Evolutionary conservation across 2,329 filamentous ascomycete species (phyloP), one percentile per base, ranked within the genome.

Genomic region (Calonectria naviculata): DNA sequence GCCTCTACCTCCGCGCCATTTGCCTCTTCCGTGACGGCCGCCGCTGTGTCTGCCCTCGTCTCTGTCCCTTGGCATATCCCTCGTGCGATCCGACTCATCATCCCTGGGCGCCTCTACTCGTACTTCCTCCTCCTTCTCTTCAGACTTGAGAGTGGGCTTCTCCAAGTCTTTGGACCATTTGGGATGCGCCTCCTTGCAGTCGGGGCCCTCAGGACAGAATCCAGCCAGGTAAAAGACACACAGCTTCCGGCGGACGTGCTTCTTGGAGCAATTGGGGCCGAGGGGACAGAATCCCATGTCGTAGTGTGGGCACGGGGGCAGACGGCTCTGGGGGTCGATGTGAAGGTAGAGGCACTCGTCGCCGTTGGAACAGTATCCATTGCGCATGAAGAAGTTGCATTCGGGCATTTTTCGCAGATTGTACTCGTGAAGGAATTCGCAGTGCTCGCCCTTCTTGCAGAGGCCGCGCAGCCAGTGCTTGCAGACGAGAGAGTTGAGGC

Each of bases 371-470:
- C 97, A 99, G 83, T 97, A 98, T 67, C 95, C 95, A 81, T 97
- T 97, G 72, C 95, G 91, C 69, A 95, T 92, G 85, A 96, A 98
- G 84, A 98, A 97, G 80, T 97, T 97, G 86, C 97, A 99, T 86
- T 98, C 97, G 73, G 97, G 95, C 95, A 98, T 98, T 84, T 97
- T 95, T 74, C 97, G 92, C 77, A 99, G 90, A 85, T 99, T 98
- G 87, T 98, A 99, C 85, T 98, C 97, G 88, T 99, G 97, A 60
- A 98, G 88, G 80, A 98, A 99, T 86, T 99, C 97, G 91, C 97
- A 99, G 76, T 92, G 91, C 81, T 98, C 93, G 79, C 96, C 97
- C 85, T 98, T 98, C 82, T 99, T 99, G 88, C 97, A 99, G 24
- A 99, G 91, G 0, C 95, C 96, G 75, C 97, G 94, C 80, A 98